Percentiles rank a stretch among this genome's conserved stretches.
Evolutionary conservation across 495 filamentous ascomycete species (phyloP).

Genomic region (Penicillium cosmopolitanum): DNA sequence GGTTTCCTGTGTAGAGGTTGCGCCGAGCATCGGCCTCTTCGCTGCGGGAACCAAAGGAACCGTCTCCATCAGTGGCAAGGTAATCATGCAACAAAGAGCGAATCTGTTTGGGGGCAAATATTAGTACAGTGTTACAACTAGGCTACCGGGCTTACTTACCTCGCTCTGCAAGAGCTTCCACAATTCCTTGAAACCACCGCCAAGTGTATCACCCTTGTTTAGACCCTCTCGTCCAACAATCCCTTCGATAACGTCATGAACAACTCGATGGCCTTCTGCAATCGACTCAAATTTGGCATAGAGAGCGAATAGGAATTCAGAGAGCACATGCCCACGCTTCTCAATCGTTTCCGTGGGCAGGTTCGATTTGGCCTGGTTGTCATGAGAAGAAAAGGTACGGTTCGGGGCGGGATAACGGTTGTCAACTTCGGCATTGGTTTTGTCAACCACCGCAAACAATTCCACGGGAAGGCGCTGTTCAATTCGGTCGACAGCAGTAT

Average conservation of each 20-base stretch:
- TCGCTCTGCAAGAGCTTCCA: slow-evolving; percentile 91
- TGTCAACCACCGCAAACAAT: slow-evolving; percentile 90
- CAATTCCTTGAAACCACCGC: slow-evolving; percentile 84
- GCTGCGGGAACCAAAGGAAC: slow-evolving; percentile 54
- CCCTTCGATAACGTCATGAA: slow-evolving; percentile 85
- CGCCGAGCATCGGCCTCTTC: slow-evolving; percentile 54
- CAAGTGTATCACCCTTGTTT: slow-evolving; percentile 56
- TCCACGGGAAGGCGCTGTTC: slow-evolving; percentile 94
- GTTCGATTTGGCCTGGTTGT: slow-evolving; percentile 47
- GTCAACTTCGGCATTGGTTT: slow-evolving; percentile 91
- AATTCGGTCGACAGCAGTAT: slow-evolving; percentile 83
- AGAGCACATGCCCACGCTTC: slow-evolving; percentile 76
- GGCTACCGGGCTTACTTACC: slow-evolving; percentile 35
- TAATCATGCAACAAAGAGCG: slow-evolving; percentile 95
- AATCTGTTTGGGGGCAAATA: slow-evolving; percentile 61
- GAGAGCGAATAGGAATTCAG: slow-evolving; percentile 86
- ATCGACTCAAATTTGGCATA: slow-evolving; percentile 98
- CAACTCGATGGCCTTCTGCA: slow-evolving; percentile 89
- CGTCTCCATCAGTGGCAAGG: slow-evolving; percentile 79
- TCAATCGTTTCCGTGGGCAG: slow-evolving; percentile 69
- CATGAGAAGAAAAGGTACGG: slow-evolving; percentile 57
- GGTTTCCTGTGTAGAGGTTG: slow-evolving; percentile 60
- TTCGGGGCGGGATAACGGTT: slow-evolving; percentile 77
- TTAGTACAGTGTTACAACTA: neutral
- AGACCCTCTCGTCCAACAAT: slow-evolving; percentile 78